These are phyloP conservation scores for Lactifluus volemus DNA, from an alignment of 768 basidiomycete genomes.

Conservation along the genomic window DNA sequence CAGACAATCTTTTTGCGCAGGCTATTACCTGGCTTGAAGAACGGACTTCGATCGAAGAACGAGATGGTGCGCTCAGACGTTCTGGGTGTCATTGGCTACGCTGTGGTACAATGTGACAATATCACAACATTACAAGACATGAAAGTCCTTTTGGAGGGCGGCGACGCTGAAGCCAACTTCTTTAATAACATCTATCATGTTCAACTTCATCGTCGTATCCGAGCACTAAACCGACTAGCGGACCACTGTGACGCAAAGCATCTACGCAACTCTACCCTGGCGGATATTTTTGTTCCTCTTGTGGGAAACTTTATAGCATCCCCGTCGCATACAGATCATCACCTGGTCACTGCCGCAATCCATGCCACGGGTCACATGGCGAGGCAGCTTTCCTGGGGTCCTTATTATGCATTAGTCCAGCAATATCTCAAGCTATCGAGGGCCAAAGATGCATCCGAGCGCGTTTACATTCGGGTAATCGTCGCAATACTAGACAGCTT, in stretches of 20 bases:
- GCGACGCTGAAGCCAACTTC: conserved; percentile 92
- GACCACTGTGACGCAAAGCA: conserved; percentile 62
- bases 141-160: conserved; percentile 68
- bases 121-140: conserved; percentile 67
- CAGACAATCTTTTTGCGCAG: conserved; percentile 51
- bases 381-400: conserved; percentile 69
- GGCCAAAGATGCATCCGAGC: conserved; percentile 62
- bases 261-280: conserved; percentile 59
- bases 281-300: conserved; percentile 81
- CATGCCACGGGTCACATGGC: conserved; percentile 69
- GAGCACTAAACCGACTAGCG: conserved; percentile 78
- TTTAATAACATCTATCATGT: conserved; percentile 95
- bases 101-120: conserved; percentile 54
- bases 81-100: conserved; percentile 67
- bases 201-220: conserved; percentile 79
- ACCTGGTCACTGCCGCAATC: conserved; percentile 87
- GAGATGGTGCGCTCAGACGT: conserved; percentile 86
- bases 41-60: conserved; percentile 65
- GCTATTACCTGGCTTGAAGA: conserved; percentile 73
- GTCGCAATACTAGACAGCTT: conserved; percentile 85
- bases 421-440: conserved; percentile 67
- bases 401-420: conserved; percentile 72
- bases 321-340: conserved; percentile 61
- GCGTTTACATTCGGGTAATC: conserved; percentile 75
- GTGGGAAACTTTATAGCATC: conserved; percentile 71